Percentiles rank a stretch among this genome's conserved stretches.
These are phyloP conservation scores for Blastobotrys apis DNA, from an alignment of 1,139 yeast species.

Conservation along the genomic window DNA sequence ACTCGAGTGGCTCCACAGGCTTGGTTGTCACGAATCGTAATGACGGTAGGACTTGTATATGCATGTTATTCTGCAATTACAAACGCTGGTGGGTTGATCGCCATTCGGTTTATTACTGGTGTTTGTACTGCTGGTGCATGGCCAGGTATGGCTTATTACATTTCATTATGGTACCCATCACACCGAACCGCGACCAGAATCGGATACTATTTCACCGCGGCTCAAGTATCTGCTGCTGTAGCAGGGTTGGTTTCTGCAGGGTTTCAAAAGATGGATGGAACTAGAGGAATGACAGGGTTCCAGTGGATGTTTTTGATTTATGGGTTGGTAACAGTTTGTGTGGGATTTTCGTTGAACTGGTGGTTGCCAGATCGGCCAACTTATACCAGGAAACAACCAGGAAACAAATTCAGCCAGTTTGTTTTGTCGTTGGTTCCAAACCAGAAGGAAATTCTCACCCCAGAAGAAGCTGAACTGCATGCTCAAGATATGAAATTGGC, in stretches of 20 bases:
- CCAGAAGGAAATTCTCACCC: slow-evolving; percentile 43
- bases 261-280: slow-evolving; percentile 75
- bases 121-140: slow-evolving; percentile 85
- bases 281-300: slow-evolving; percentile 71
- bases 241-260: slow-evolving; percentile 87
- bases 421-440: slow-evolving; percentile 9
- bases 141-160: slow-evolving; percentile 89
- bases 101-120: slow-evolving; percentile 71
- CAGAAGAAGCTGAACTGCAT: slow-evolving; percentile 54
- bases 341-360: slow-evolving; percentile 65
- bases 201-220: slow-evolving; percentile 88
- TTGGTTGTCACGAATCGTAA: slow-evolving; percentile 76
- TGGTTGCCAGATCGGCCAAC: slow-evolving; percentile 79
- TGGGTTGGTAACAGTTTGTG: slow-evolving; percentile 64
- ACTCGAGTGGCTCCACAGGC: slow-evolving; percentile 80
- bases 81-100: slow-evolving; percentile 58
- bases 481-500: slow-evolving; percentile 57
- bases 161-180: slow-evolving; percentile 82
- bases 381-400: slow-evolving; percentile 5
- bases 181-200: slow-evolving; percentile 73
- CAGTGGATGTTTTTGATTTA: slow-evolving; percentile 83
- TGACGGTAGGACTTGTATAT: slow-evolving; percentile 73
- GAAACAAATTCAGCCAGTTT: slow-evolving; percentile 3
- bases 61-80: slow-evolving; percentile 62
- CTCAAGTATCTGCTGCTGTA: slow-evolving; percentile 80